Evolutionary conservation across 306 rosid species (phyloP).

Genomic region (Cicer judaicum): DNA sequence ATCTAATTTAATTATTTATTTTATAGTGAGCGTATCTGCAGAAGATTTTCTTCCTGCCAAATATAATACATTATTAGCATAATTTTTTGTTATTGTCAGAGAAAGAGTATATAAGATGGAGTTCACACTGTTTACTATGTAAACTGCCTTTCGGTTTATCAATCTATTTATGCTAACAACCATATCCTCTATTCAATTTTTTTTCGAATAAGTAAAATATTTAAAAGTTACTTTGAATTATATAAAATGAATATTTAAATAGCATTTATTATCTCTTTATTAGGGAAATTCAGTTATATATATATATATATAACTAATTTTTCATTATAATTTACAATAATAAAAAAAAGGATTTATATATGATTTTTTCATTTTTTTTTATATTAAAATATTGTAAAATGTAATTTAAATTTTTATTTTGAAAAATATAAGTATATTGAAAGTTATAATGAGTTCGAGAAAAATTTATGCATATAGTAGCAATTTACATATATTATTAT

Average conservation of each 20-base stretch:
- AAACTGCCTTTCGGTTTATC: slow-evolving; percentile 53
- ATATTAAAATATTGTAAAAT: too few species aligned
- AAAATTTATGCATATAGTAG: too few species aligned
- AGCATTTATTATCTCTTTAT: too few species aligned
- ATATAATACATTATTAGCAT: slow-evolving; percentile 34
- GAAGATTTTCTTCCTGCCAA: slow-evolving; percentile 56
- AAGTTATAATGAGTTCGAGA: too few species aligned
- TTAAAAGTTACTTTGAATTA: slow-evolving; percentile 5
- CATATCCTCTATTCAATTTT: slow-evolving; percentile 55
- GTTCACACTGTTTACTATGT: slow-evolving; percentile 34
- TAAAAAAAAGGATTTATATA: too few species aligned
- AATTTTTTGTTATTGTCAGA: not conserved
- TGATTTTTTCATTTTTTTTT: too few species aligned
- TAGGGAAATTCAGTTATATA: too few species aligned
- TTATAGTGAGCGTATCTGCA: slow-evolving; percentile 47
- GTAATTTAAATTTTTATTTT: too few species aligned
- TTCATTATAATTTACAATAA: too few species aligned
- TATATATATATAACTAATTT: too few species aligned
- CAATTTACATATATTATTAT: too few species aligned
- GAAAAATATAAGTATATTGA: accelerated
- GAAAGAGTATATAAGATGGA: slow-evolving; percentile 40
- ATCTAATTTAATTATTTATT: not conserved
- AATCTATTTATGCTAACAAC: slow-evolving; percentile 49
- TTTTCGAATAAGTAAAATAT: slow-evolving; percentile 41
- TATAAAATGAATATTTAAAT: not conserved